These are phyloP conservation scores for Hibiscus mutabilis DNA, from an alignment of 345 rosid species.

Conservation along the genomic window DNA sequence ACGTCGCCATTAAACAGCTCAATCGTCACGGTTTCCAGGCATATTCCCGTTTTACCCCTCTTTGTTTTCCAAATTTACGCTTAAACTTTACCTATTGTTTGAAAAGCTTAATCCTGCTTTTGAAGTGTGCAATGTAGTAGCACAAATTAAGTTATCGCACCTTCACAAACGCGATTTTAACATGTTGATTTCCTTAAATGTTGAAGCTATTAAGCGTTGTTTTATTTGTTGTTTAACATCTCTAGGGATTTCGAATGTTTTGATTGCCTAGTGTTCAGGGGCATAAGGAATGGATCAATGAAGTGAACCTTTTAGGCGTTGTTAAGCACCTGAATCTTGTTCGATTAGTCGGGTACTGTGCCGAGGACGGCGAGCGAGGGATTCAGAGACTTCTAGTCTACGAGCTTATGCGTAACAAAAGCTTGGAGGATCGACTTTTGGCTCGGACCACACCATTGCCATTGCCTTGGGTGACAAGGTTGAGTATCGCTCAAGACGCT, in stretches of 20 bases:
- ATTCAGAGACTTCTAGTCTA: constrained; percentile 85
- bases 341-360: constrained; percentile 81
- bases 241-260: constrained; percentile 24
- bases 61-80: neutral
- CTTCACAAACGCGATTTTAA: too few relatives aligned
- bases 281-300: constrained; percentile 98
- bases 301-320: constrained; percentile 84
- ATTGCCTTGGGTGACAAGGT: constrained; percentile 69
- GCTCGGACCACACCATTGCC: constrained; percentile 30
- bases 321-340: constrained; percentile 94
- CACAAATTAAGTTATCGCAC: neutral
- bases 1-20: constrained; percentile 83
- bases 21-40: constrained; percentile 99
- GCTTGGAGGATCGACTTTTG: constrained; percentile 83
- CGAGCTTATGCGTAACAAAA: constrained; percentile 80
- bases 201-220: neutral
- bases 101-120: neutral
- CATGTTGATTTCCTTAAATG: neutral
- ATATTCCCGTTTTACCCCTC: constrained; percentile 22
- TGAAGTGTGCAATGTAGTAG: neutral
- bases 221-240: neutral
- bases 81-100: neutral
- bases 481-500: constrained; percentile 78
- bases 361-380: constrained; percentile 92
- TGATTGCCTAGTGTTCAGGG: constrained; percentile 79